Base-by-base conservation (phyloP, 1,139 yeast genomes). In the Taiozyma sp. region DNA sequence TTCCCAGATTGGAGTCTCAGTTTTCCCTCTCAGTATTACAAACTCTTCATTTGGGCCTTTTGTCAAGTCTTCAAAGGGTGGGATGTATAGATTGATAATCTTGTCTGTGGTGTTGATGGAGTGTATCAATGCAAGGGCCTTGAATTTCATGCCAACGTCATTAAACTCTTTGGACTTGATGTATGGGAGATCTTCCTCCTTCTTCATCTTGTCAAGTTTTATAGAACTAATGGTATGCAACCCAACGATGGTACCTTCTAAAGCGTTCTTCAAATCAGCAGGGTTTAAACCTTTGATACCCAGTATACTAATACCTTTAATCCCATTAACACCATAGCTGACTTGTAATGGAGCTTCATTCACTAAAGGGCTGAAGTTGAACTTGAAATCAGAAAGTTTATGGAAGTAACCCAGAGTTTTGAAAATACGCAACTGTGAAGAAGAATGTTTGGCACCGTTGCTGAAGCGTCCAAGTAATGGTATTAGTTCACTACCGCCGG, bases 21-120 rank as follows among this genome's bases (percentile, higher is more conserved):
- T 80, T 43, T 82, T 77, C 2, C 95, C 95, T 55, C 88, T 76
- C 0, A 81, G 74, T 1, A 88, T 53, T 0, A 85, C 53, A 46
- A 83, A 62, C 45, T 72, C 72, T 2, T 64, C 55, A 7, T 56
- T 47, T 1, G 34, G 47, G 8, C 45, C 43, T 13, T 52, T 48
- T 5, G 49, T 32, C 4, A 53, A 13, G 14, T 44, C 39, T 30
- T 53, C 60, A 34, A 45, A 49, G 3, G 49, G 50, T 0, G 95
- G 89, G 0, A 86, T 68, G 58, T 87, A 83, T 2, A 89, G 50
- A 53, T 86, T 82, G 48, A 87, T 61, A 35, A 68, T 61, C 10
- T 68, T 63, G 1, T 68, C 62, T 0, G 56, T 53, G 0, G 56
- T 51, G 59, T 85, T 78, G n/a, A 88, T 69, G 3, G 93, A 84